phyloP scores from a whole-genome alignment of 805 yeast genomes.

The Metschnikowia sp. region DNA sequence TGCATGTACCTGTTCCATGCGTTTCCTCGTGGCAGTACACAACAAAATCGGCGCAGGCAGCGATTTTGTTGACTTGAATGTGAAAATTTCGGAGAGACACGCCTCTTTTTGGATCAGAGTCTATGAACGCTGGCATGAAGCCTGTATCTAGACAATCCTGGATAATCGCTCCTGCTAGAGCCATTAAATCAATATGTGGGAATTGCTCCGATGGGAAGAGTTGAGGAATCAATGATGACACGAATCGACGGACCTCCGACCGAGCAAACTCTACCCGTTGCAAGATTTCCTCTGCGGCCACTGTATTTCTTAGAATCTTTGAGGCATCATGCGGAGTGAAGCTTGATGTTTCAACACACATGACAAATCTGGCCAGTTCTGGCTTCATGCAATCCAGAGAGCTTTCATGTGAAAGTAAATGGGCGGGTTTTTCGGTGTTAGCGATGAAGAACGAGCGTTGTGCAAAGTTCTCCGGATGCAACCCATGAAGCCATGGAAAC shows the following conservation, averaged over 20 bases:
- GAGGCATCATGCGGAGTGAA: neutral
- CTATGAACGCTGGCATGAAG: constrained; percentile 50
- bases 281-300: constrained; percentile 52
- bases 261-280: constrained; percentile 44
- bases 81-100: constrained; percentile 81
- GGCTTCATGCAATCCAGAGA: constrained; percentile 20
- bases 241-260: constrained; percentile 21
- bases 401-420: neutral
- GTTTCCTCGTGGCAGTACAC: constrained; percentile 46
- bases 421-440: neutral
- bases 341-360: constrained; percentile 27
- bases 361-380: constrained; percentile 32
- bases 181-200: neutral
- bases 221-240: constrained; percentile 2
- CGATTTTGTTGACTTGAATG: constrained; percentile 78
- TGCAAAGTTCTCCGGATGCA: constrained; percentile 53
- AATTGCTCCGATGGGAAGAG: constrained; percentile 5
- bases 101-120: constrained; percentile 67
- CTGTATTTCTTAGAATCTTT: constrained; percentile 48
- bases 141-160: constrained; percentile 43
- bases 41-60: constrained; percentile 68
- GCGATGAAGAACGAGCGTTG: constrained; percentile 46
- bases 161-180: constrained; percentile 25
- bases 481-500: constrained; percentile 92
- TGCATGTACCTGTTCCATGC: constrained; percentile 7